Conservation (phyloP, 2,329 filamentous ascomycete species). For the Diaporthe australafricana region DNA sequence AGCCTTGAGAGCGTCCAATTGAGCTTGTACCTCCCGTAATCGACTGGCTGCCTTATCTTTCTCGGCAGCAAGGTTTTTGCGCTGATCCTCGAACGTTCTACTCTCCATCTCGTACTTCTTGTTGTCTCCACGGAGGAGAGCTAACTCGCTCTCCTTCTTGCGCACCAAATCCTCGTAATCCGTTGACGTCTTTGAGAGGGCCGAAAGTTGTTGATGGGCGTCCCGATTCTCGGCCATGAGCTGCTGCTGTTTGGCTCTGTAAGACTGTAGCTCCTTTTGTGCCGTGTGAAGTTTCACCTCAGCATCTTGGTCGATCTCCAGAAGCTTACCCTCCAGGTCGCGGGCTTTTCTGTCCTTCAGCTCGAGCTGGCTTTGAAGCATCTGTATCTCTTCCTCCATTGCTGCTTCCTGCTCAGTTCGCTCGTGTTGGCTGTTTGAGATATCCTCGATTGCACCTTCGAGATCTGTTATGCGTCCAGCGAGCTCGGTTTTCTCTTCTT, state of each 20-base stretch:
- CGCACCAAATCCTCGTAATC: conserved; percentile 95
- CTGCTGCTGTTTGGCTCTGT: conserved; percentile 80
- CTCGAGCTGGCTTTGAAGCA: conserved; percentile 89
- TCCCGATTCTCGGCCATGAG: conserved; percentile 84
- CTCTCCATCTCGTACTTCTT: conserved; percentile 86
- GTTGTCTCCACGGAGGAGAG: conserved; percentile 85
- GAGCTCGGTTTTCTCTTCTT: conserved; percentile 85
- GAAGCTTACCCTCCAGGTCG: conserved; percentile 85
- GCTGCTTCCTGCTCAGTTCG: conserved; percentile 81
- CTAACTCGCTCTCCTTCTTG: conserved; percentile 92
- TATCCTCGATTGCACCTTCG: conserved; percentile 76
- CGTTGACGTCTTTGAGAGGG: conserved; percentile 90
- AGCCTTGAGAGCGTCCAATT: conserved; percentile 86
- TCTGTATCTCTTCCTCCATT: conserved; percentile 85
- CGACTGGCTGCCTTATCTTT: conserved; percentile 82
- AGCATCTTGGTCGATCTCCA: conserved; percentile 88
- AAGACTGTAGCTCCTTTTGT: conserved; percentile 81
- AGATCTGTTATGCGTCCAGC: conserved; percentile 75
- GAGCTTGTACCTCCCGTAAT: conserved; percentile 86
- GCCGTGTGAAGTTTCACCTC: conserved; percentile 84
- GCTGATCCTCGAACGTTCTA: conserved; percentile 82
- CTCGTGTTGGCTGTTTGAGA: conserved; percentile 77
- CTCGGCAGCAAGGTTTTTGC: conserved; percentile 75
- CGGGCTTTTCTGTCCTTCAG: conserved; percentile 91
- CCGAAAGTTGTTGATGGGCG: conserved; percentile 85